A percentile compares a stretch with the other conserved stretches of the same genome.
phyloP scores from a whole-genome alignment of 176 grass and related monocot species.

The Bolboschoenus planiculmis region DNA sequence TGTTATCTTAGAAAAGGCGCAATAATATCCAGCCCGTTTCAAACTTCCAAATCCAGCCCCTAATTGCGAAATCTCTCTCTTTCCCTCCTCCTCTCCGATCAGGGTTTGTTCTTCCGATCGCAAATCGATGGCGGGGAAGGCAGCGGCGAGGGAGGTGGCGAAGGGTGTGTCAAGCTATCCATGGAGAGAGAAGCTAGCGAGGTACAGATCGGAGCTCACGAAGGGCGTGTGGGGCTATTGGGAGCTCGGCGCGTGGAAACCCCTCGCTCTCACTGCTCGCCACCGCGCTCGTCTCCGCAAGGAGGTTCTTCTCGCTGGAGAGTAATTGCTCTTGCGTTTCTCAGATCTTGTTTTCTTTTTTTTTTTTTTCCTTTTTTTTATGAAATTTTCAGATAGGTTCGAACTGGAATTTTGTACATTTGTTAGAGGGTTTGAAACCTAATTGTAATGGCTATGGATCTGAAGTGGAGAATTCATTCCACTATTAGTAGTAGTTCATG shows the following conservation, averaged over 20 bases:
- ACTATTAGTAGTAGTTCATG: background rate
- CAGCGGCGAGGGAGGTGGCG: slow-evolving; percentile 1
- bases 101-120: background rate
- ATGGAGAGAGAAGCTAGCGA: slow-evolving; percentile 20
- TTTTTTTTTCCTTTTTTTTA: too few species aligned
- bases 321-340: slow-evolving; percentile 8
- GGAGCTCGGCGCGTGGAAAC: slow-evolving; percentile 93
- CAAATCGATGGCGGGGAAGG: slow-evolving; percentile 15
- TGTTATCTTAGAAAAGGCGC: background rate
- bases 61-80: background rate
- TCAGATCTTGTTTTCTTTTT: background rate
- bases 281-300: slow-evolving; percentile 76
- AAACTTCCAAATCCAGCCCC: background rate
- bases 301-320: slow-evolving; percentile 74
- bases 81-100: background rate
- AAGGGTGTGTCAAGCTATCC: background rate
- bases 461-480: background rate
- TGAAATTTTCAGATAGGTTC: background rate
- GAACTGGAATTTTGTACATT: background rate
- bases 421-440: background rate
- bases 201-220: slow-evolving; percentile 5
- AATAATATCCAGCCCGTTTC: background rate
- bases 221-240: slow-evolving; percentile 49
- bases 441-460: background rate
- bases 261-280: slow-evolving; percentile 61